Evolutionary conservation across 805 yeast genomes (phyloP).

Genomic region (Wickerhamomyces canadensis): DNA sequence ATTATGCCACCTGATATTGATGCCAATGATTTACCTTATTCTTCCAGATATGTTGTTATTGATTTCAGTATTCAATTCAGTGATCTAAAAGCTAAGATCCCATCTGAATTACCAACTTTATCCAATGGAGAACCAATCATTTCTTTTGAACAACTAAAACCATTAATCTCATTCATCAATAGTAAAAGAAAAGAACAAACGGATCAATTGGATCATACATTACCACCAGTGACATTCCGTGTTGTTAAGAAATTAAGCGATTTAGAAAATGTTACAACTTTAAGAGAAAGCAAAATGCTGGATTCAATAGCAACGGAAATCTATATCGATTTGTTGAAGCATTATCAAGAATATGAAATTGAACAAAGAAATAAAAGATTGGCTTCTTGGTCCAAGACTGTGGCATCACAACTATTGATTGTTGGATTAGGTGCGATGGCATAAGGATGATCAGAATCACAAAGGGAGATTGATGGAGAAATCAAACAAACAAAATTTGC

Average conservation of each 20-base stretch:
- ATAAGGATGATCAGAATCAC: conserved; percentile 16
- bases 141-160: conserved; percentile 52
- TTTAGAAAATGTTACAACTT: conserved; percentile 32
- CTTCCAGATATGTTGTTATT: conserved; percentile 52
- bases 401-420: conserved; percentile 52
- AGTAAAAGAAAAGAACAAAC: conserved; percentile 29
- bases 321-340: conserved; percentile 49
- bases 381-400: conserved; percentile 50
- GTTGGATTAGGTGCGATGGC: conserved; percentile 59
- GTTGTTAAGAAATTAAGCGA: conserved; percentile 41
- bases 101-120: conserved; percentile 40
- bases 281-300: conserved; percentile 40
- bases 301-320: conserved; percentile 51
- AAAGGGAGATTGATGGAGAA: too few species aligned
- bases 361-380: conserved; percentile 39
- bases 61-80: conserved; percentile 61
- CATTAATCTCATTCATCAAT: conserved; percentile 58
- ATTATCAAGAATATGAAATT: conserved; percentile 49
- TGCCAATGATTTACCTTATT: conserved; percentile 16
- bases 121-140: conserved; percentile 53
- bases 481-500: background rate
- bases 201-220: conserved; percentile 11
- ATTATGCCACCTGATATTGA: conserved; percentile 59
- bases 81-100: conserved; percentile 55
- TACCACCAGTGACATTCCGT: conserved; percentile 32